These are phyloP conservation scores for Talaromyces adpressus DNA, from an alignment of 495 filamentous ascomycete species.

Conservation along the genomic window DNA sequence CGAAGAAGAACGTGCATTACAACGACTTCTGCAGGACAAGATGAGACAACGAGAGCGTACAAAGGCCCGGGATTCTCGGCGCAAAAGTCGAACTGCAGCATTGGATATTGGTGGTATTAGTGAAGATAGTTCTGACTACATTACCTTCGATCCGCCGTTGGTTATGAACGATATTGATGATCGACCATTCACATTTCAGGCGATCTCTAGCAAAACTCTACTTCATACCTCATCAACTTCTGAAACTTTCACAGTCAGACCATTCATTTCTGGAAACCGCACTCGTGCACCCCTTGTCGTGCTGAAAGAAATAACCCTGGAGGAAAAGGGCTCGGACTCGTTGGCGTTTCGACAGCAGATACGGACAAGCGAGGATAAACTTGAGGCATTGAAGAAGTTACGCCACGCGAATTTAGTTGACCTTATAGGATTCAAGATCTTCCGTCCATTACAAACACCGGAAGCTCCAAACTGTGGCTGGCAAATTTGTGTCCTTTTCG, in stretches of 20 bases:
- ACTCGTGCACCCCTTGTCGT: conserved; percentile 52
- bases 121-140: conserved; percentile 35
- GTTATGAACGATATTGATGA: conserved; percentile 50
- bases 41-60: conserved; percentile 45
- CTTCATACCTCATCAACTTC: conserved; percentile 48
- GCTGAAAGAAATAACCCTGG: conserved; percentile 50
- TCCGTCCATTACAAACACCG: conserved; percentile 25
- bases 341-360: conserved; percentile 45
- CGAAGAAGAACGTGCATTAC: conserved; percentile 70
- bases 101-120: conserved; percentile 25
- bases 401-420: conserved; percentile 71
- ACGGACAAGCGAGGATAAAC: conserved; percentile 61
- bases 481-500: conserved; percentile 75
- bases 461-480: conserved; percentile 41
- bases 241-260: conserved; percentile 61
- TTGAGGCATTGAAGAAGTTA: conserved; percentile 67
- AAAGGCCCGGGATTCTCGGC: conserved; percentile 29
- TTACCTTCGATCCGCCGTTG: conserved; percentile 68
- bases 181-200: conserved; percentile 51
- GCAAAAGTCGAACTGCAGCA: conserved; percentile 33
- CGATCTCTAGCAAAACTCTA: conserved; percentile 56
- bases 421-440: conserved; percentile 75
- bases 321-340: conserved; percentile 31
- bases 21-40: conserved; percentile 71
- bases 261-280: conserved; percentile 45